Base-by-base conservation (phyloP, 1,284 basidiomycete genomes). In the Ceratobasidium sp. region DNA sequence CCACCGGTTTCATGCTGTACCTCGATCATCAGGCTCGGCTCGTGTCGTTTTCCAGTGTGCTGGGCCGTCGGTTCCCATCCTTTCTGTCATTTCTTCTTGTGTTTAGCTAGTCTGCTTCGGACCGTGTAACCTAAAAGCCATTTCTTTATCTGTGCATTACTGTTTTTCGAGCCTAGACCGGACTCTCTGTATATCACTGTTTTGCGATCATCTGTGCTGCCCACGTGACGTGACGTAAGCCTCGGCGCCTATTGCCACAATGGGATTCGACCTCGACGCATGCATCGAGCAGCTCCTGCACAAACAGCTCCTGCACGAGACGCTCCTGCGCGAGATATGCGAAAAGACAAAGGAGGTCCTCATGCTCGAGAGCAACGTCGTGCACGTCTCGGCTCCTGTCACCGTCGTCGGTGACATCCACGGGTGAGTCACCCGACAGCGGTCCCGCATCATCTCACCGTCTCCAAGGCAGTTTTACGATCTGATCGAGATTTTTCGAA, bases 391-490 rank as follows among this genome's bases (percentile, higher is more conserved):
- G 76, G 93, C 96, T 0, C 98, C 98, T n/a, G 96, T 99, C 56
- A 99, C 98, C 0, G 98, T 99, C 37, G 97, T 99, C 37, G 98
- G 98, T 72, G 98, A 99, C 82, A 99, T 99, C 73, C 97, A 99
- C 83, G 97, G 96, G 95, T 96, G 83, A 88, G 92, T 85, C 53
- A 34, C 9, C 19, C 34, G 62, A 37, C 16, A 77, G 76, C 76
- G 78, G 16, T n/a, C 7, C 72, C 7, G 31, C 11, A 27, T 24
- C 24, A 22, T 31, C 53, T 29, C 11, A 54, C 27, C 11, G 14
- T 34, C 39, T 22, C 9, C 31, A 79, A 97, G 95, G 76, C 97
- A 99, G 88, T 99, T 99, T 84, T 98, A 99, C 85, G 98, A 99
- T 85, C 88, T 99, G 79, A 93, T 99, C 81, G 97, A 99, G 84